Evolutionary conservation across 805 yeast species (phyloP), one percentile per base, ranked within the genome.

Genomic region (Candida yuanshanica): DNA sequence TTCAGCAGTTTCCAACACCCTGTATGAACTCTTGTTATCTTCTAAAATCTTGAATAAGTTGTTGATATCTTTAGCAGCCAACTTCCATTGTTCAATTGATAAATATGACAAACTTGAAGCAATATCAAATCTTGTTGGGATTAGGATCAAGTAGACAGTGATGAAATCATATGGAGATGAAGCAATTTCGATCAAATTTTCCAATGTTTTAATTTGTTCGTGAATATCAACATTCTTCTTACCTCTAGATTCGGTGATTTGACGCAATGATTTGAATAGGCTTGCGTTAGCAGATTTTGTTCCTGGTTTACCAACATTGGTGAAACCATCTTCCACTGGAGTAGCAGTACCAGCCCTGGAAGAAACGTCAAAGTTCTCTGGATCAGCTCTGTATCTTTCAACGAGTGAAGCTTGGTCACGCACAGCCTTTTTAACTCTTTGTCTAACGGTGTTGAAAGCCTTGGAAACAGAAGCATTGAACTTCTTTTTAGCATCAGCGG

Each of bases 191-290:
- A 74, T 52, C 47, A 86, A 69, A 36, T 69, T 71, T 66, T 85
- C 95, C 58, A 93, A 71, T 35, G 74, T 69, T 42, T 68, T 66
- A 49, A 89, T 77, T 64, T 91, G 95, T 63, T 86, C 95, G 48
- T 60, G 63, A 49, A 81, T 78, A 63, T 91, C 96, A 48, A 88
- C 83, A 62, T 87, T 89, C 72, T 87, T 91, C 73, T 90, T 90
- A 71, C 99, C 99, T 68, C 99, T 82, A 37, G 89, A 74, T 64
- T 93, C 98, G 45, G 84, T 69, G 43, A 93, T 80, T 41, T 78
- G 64, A 60, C 82, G 76, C 60, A 93, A 72, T 26, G 84, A 77
- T 43, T 79, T 69, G 69, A 90, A 88, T 42, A 89, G 79, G 31
- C 58, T 57, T 14, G 60, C 52, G 41, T 46, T 49, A 47, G 53